Conservation (phyloP, 2,329 filamentous ascomycete species). For the Onygenales sp. region DNA sequence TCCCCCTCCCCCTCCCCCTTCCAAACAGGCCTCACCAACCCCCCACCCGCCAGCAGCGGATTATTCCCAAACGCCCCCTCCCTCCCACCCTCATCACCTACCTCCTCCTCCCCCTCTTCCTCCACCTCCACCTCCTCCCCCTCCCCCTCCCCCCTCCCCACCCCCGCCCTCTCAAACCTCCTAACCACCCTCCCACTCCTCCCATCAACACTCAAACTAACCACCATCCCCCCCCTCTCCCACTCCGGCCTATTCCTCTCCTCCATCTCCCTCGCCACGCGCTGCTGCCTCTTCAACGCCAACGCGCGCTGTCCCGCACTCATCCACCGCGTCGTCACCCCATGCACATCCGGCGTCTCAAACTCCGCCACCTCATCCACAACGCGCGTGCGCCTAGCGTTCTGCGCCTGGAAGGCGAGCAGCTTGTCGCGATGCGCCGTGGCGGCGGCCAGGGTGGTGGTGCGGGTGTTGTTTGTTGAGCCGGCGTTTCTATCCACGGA, state of each 20-base stretch:
- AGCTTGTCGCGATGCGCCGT: conserved; percentile 72
- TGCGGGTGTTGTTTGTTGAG: conserved; percentile 12
- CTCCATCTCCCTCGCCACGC: conserved; percentile 72
- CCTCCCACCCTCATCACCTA: conserved; percentile 18
- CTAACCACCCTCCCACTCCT: conserved; percentile 54
- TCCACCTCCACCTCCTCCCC: conserved; percentile 13
- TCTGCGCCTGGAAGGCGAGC: conserved; percentile 74
- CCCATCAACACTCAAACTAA: conserved; percentile 73
- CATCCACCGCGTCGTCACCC: conserved; percentile 63
- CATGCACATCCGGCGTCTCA: conserved; percentile 49
- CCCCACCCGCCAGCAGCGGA: conserved; percentile 34
- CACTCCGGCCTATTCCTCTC: conserved; percentile 79
- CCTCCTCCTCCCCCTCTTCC: conserved; percentile 19
- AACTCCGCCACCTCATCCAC: conserved; percentile 76
- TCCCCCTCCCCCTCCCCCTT: conserved; percentile 19
- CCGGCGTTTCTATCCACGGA: too few species aligned
- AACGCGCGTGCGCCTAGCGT: conserved; percentile 72
- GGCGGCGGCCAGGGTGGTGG: conserved; percentile 57
- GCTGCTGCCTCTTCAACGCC: conserved; percentile 79
- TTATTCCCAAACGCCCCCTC: conserved; percentile 31
- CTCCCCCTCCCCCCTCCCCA: conserved; percentile 17
- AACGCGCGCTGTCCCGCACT: conserved; percentile 71
- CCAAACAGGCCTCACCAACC: conserved; percentile 37
- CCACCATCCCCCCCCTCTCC: conserved; percentile 55
- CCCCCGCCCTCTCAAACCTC: conserved; percentile 27